A percentile compares a stretch with the other conserved stretches of the same genome.
phyloP scores from a whole-genome alignment of 306 rosid genomes.

The Castanospermum australe region DNA sequence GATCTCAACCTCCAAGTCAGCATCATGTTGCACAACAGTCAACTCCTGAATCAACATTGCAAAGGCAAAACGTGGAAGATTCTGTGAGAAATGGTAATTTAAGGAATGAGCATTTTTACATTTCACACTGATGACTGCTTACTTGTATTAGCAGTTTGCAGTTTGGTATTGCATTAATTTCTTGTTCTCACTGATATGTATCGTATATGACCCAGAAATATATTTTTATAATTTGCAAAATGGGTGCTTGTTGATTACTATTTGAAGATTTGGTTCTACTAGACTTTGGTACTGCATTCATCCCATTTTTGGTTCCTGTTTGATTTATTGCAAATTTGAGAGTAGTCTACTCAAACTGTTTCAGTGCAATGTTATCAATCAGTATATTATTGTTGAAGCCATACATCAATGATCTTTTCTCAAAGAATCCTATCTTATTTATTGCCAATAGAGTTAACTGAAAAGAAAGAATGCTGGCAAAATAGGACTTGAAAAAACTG shows the following conservation, averaged over 20 bases:
- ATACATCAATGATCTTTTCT: not conserved
- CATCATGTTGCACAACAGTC: constrained; percentile 45
- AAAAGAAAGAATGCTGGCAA: not conserved
- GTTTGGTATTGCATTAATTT: not conserved
- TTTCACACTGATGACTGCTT: constrained; percentile 15
- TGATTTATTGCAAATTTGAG: not conserved
- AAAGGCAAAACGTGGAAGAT: constrained; percentile 52
- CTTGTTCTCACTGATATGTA: not conserved
- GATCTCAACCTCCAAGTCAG: constrained; percentile 59
- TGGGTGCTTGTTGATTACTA: not conserved
- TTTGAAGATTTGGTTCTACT: constrained; percentile 6
- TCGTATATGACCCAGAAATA: not conserved
- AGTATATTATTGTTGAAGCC: not conserved
- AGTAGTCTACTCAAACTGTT: not conserved
- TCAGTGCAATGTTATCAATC: not conserved
- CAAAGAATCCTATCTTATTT: not conserved
- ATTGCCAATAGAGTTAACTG: not conserved
- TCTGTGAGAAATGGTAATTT: constrained; percentile 74
- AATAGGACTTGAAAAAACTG: not conserved
- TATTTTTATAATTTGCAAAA: not conserved
- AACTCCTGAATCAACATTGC: constrained; percentile 40
- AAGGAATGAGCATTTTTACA: constrained; percentile 1
- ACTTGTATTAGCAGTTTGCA: constrained; percentile 8
- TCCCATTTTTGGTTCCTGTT: constrained; percentile 19
- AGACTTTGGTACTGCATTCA: not conserved